A percentile compares a stretch with the other conserved stretches of the same genome.
Conservation (phyloP, 2,329 filamentous ascomycete species). For the Epichloe gansuensis region DNA sequence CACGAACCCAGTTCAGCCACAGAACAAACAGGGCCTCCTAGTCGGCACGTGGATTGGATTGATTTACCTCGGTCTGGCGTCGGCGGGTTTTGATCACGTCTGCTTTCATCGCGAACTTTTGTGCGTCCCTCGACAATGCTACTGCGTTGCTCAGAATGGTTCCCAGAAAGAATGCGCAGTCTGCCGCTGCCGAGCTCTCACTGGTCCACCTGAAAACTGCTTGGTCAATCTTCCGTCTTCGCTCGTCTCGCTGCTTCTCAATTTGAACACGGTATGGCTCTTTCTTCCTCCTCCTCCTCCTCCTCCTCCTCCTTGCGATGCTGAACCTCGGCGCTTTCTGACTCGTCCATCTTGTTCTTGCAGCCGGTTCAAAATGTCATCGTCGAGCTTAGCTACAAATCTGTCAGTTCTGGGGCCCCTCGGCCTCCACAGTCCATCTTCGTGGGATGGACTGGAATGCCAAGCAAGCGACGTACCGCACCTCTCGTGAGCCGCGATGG, state of each 20-base stretch:
- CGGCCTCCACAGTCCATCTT: conserved; percentile 59
- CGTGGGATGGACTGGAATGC: conserved; percentile 95
- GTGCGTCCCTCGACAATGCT: background rate
- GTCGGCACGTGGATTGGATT: conserved; percentile 24
- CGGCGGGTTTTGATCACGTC: background rate
- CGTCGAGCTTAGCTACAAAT: conserved; percentile 70
- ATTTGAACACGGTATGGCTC: conserved; percentile 69
- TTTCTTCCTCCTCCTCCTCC: conserved; percentile 8
- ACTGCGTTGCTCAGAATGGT: conserved; percentile 24
- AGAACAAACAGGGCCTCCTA: background rate
- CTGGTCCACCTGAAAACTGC: conserved; percentile 86
- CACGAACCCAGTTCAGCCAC: background rate
- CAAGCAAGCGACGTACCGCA: conserved; percentile 71
- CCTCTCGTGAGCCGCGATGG: conserved; percentile 66
- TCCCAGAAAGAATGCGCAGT: conserved; percentile 42
- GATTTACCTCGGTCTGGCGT: conserved; percentile 14
- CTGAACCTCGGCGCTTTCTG: background rate
- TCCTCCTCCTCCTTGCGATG: background rate
- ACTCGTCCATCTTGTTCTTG: conserved; percentile 1
- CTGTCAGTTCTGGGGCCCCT: conserved; percentile 35
- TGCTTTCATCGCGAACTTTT: background rate
- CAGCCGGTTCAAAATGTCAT: conserved; percentile 92
- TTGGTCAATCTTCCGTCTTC: conserved; percentile 83
- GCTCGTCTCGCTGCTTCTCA: conserved; percentile 73
- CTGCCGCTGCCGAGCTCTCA: conserved; percentile 70